Base-by-base conservation (phyloP, 306 rosid genomes). In the Gastrolobium bilobum region DNA sequence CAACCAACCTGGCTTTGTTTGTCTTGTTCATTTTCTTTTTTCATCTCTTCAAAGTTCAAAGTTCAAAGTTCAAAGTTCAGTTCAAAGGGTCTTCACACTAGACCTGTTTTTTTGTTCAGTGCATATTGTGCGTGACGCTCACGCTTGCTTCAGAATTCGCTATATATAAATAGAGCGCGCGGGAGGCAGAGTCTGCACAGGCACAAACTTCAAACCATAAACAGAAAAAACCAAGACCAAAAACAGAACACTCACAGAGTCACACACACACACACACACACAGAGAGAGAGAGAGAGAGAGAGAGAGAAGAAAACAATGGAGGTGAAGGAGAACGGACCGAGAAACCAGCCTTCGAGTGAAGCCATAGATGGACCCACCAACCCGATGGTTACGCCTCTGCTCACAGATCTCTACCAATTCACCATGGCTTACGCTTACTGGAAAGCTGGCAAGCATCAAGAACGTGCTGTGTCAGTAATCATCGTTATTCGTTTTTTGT, bases 381-480 rank as follows among this genome's bases (percentile, higher is more conserved):
- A 96, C 31, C 98, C 99, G 4, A 93, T 96, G 97, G 98, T 96
- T 4, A 86, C 99, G 52, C 99, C 99, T 78, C 91, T 96, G 78
- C 98, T 96, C 59, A 96, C 92, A 38, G 99, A 96, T 87, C 99
- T 90, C 79, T 96, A 96, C 73, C 99, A 93, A 87, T 96, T 91
- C 88, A 96, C 99, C 73, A 96, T 96, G 99, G 98, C 98, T 75
- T 96, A 96, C 76, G 97, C 99, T 7, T 96, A 96, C 85, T 96
- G 99, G 99, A 96, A 90, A 87, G 96, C 99, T 64, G 94, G 97
- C 86, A 96, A 96, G 76, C 98, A 93, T 70, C 86, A 90, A 84
- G 99, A 96, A 39, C 98, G 90, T 10, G 94, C 98, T 52, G 98
- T 96, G 99, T 96, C 39, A 88, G 98, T 86, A 7, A 48, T 83